Evolutionary conservation across 2,329 filamentous ascomycete genomes (phyloP), one percentile per base, ranked within the genome.

Genomic region (Lachnellula willkommii): DNA sequence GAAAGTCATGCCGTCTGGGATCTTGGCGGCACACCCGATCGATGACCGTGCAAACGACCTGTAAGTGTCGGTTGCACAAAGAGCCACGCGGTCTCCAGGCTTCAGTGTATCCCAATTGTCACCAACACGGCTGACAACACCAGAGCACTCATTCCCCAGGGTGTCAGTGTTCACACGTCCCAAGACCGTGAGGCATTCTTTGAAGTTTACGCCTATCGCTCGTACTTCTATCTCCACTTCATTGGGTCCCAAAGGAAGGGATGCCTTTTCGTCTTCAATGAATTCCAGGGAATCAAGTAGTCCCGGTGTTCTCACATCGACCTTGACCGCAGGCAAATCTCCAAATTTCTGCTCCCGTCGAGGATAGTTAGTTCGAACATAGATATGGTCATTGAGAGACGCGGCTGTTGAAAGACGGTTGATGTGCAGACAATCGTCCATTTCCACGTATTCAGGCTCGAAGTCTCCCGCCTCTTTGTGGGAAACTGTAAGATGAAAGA

Each of bases 141-240:
- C 69, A 47, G 60, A 61, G 42, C 61, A 68, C 55, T 71, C 69
- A 14, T 65, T 59, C 24, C 67, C 69, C 14, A 70, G 61, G 20
- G 40, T 50, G 20, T 47, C 45, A 5, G 26, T 39, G 11, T 49
- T 24, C 52, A 56, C 47, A 17, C 57, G 42, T 45, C 63, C 65
- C 45, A 66, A 46, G 20, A 61, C 55, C 32, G 61, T 51, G 7
- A 60, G 45, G 9, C 62, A 47, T 50, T 65, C 63, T 45, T 60
- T 57, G 52, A 66, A 64, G 51, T 60, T 59, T 5, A 65, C 32
- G 2, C 54, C 55, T 26, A 48, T 36, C 36, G 47, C 50, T 40
- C 37, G 55, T 17, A 52, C 45, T 24, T 60, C 52, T 26, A 60
- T 28, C 20, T 56, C 53, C 15, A 61, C 39, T 24, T 57, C 50